phyloP scores from a whole-genome alignment of 108 stramenopile genomes.

The Seminavis robusta region DNA sequence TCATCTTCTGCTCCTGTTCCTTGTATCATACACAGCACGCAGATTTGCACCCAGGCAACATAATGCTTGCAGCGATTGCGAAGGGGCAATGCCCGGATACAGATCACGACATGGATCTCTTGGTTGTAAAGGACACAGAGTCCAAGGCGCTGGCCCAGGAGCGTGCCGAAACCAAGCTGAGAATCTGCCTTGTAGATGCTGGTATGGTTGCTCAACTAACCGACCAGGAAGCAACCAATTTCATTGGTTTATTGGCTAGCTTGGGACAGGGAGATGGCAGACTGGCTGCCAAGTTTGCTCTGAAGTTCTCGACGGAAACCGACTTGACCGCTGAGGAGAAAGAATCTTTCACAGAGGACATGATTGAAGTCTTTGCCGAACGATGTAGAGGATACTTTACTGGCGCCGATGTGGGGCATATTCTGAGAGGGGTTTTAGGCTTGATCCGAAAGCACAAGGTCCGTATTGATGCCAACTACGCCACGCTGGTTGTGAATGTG shows the following conservation, averaged over 20 bases:
- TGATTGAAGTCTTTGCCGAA: constrained; percentile 48
- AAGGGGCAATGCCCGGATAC: not conserved
- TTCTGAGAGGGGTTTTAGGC: constrained; percentile 61
- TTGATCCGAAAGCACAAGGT: constrained; percentile 62
- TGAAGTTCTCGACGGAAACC: constrained; percentile 53
- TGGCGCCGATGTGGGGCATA: constrained; percentile 68
- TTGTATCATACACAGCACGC: constrained; percentile 38
- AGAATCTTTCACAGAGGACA: constrained; percentile 49
- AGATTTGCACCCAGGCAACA: constrained; percentile 74
- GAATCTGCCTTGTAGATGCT: constrained; percentile 74
- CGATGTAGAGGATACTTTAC: constrained; percentile 74
- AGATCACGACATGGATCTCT: not conserved
- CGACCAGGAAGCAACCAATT: constrained; percentile 56
- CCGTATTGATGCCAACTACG: constrained; percentile 78
- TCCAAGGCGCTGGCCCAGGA: too few relatives aligned
- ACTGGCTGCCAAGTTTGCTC: constrained; percentile 53
- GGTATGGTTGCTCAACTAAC: constrained; percentile 85
- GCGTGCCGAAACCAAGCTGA: not conserved
- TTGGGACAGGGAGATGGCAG: constrained; percentile 70
- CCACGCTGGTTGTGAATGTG: constrained; percentile 80
- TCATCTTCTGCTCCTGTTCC: not conserved
- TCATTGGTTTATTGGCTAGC: constrained; percentile 68
- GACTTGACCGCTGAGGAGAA: constrained; percentile 24
- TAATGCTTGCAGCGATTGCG: too few relatives aligned
- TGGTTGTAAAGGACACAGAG: too few relatives aligned